Base-by-base conservation (phyloP, 2,329 filamentous ascomycete species). In the Geoglossum cookeanum region DNA sequence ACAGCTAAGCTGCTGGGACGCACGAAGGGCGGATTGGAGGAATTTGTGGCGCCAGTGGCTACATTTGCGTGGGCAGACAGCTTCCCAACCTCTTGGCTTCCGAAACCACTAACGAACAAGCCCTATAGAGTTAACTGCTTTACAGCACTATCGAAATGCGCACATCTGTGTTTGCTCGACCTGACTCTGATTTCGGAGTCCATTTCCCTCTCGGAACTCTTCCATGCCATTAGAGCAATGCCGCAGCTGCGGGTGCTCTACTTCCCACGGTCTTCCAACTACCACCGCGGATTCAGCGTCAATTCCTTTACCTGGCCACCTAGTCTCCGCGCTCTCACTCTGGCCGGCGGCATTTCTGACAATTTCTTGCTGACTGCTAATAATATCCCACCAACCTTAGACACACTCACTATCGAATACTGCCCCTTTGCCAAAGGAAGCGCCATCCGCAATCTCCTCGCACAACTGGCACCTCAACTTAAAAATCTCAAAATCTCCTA, bases 31-130 rank as follows among this genome's bases (percentile, higher is more conserved):
- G 73, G 69, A 1, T 64, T 83, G 17, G 69, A 75, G 60, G 65
- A 68, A n/a, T 81, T 82, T 63, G 65, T 75, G 52, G 78, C 79
- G 0, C 80, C 80, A 0, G 76, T 77, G 59, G 72, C 75, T 3
- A 75, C 74, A 3, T 82, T 83, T 62, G 75, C 74, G 71, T 74
- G 62, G 64, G 72, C 67, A 37, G 33, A 42, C 9, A 33, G 42
- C 22, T 42, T 45, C 44, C 22, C 17, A 7, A 17, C 29, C 15
- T 39, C 4, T 15, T 1, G 7, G 4, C 11, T 42, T 9, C n/a
- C 13, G 13, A 42, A 15, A 15, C 1, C 9, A 15, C 39, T 42
- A 42, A 42, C 39, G 35, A 13, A 37, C 13, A 11, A 44, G 42
- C 35, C 9, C 1, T 35, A 5, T 55, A 72, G 70, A 2, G 66